Percentiles rank a stretch among this genome's conserved stretches.
phyloP scores from a whole-genome alignment of 1,139 yeast genomes.

The Komagataea norvegica region DNA sequence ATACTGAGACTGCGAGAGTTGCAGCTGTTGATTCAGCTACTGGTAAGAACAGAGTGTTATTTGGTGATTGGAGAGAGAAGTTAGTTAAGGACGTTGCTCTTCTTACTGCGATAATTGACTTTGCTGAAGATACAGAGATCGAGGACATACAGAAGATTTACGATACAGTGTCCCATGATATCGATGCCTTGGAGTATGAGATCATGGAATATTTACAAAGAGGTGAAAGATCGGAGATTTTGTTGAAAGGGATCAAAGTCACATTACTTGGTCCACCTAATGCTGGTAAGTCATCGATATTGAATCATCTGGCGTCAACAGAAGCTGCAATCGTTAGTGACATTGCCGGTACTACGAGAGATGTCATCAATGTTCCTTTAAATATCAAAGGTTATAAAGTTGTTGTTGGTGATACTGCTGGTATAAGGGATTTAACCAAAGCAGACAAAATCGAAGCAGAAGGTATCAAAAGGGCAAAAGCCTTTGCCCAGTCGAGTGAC shows the following conservation, averaged over 20 bases:
- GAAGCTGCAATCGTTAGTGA: slow-evolving; percentile 91
- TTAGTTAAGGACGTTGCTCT: slow-evolving; percentile 67
- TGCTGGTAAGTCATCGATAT: slow-evolving; percentile 88
- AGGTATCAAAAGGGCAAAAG: slow-evolving; percentile 77
- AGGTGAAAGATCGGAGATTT: slow-evolving; percentile 56
- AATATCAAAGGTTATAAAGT: slow-evolving; percentile 84
- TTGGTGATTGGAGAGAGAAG: slow-evolving; percentile 61
- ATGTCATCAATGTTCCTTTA: slow-evolving; percentile 73
- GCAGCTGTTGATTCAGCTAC: slow-evolving; percentile 71
- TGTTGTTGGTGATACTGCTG: slow-evolving; percentile 89
- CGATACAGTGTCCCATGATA: slow-evolving; percentile 41
- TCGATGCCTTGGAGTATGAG: slow-evolving; percentile 39
- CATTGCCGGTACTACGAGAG: slow-evolving; percentile 94
- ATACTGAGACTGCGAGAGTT: slow-evolving; percentile 81
- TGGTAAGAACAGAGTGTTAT: slow-evolving; percentile 56
- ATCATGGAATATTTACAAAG: slow-evolving; percentile 45
- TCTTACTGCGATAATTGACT: slow-evolving; percentile 85
- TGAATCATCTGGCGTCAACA: slow-evolving; percentile 67
- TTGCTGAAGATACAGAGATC: slow-evolving; percentile 90
- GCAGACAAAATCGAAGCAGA: slow-evolving; percentile 67
- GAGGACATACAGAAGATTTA: slow-evolving; percentile 54
- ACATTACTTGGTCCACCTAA: slow-evolving; percentile 89
- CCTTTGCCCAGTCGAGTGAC: slow-evolving; percentile 55
- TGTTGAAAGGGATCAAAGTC: slow-evolving; percentile 68
- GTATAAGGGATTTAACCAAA: slow-evolving; percentile 52